phyloP scores from a whole-genome alignment of 805 yeast species.

The Myxozyma geophila region DNA sequence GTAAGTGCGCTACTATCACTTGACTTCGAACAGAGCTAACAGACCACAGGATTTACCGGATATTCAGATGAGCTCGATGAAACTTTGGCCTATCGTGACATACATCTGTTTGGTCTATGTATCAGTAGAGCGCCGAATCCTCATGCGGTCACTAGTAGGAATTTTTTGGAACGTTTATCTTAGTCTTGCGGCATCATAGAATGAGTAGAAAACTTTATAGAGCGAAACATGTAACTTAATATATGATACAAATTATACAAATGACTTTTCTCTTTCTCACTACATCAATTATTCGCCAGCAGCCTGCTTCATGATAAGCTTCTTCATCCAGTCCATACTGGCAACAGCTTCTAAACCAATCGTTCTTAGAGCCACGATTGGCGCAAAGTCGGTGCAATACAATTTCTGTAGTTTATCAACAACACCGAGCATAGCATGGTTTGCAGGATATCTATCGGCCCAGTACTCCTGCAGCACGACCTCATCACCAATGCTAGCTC shows the following conservation, averaged over 20 bases:
- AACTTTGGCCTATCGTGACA: slow-evolving; percentile 26
- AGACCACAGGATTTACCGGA: slow-evolving; percentile 14
- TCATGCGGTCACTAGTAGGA: slow-evolving; percentile 24
- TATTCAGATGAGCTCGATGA: slow-evolving; percentile 23
- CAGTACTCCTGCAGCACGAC: slow-evolving; percentile 86
- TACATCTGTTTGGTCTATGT: slow-evolving; percentile 14
- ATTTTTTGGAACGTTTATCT: slow-evolving; percentile 25
- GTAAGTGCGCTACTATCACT: not conserved
- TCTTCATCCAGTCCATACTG: slow-evolving; percentile 65
- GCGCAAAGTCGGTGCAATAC: slow-evolving; percentile 72
- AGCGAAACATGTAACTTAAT: not conserved
- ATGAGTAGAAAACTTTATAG: not conserved
- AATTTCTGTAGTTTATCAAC: slow-evolving; percentile 92
- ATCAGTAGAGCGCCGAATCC: slow-evolving; percentile 17
- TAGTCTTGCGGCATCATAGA: slow-evolving; percentile 5
- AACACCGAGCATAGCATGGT: slow-evolving; percentile 80
- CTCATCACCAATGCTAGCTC: slow-evolving; percentile 83
- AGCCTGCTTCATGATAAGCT: slow-evolving; percentile 64
- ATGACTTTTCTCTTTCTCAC: not conserved
- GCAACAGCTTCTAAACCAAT: slow-evolving; percentile 76
- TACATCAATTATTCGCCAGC: slow-evolving; percentile 43
- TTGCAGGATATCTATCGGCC: slow-evolving; percentile 77
- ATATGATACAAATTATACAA: not conserved
- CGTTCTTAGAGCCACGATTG: slow-evolving; percentile 75
- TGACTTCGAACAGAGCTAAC: not conserved